phyloP scores from a whole-genome alignment of 2,329 filamentous ascomycete genomes.

The Fusarium paranaense region DNA sequence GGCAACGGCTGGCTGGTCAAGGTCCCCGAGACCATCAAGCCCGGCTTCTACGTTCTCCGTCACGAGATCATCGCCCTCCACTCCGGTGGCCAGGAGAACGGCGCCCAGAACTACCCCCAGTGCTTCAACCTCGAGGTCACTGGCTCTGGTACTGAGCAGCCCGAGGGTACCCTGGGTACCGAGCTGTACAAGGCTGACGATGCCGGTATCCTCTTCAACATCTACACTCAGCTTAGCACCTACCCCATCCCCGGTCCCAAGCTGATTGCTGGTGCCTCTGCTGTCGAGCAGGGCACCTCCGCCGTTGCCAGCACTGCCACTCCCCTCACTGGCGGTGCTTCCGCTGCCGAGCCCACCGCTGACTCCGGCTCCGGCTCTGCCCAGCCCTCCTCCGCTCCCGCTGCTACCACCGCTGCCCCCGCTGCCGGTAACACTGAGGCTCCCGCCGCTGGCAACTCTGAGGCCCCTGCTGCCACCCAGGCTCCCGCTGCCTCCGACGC shows the following conservation, averaged over 20 bases:
- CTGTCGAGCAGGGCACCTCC: conserved; percentile 35
- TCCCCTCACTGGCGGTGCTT: conserved; percentile 20
- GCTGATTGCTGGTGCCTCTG: conserved; percentile 37
- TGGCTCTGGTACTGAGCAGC: conserved; percentile 53
- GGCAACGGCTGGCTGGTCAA: conserved; percentile 50
- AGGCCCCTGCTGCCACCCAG: conserved; percentile 19
- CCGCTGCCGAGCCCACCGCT: conserved; percentile 16
- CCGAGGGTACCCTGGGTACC: conserved; percentile 48
- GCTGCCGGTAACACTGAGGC: conserved; percentile 12
- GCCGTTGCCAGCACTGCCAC: conserved; percentile 25
- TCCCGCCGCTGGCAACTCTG: conserved; percentile 5
- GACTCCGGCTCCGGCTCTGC: conserved; percentile 17
- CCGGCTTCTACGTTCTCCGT: conserved; percentile 61
- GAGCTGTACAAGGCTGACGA: conserved; percentile 48
- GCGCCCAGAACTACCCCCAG: conserved; percentile 37
- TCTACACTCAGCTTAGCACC: conserved; percentile 42
- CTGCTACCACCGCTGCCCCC: conserved; percentile 1
- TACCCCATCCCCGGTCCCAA: conserved; percentile 47
- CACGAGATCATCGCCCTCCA: conserved; percentile 66
- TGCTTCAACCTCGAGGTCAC: conserved; percentile 51
- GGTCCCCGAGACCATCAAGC: conserved; percentile 50
- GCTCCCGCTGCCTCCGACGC: conserved; percentile 4
- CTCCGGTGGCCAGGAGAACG: conserved; percentile 45
- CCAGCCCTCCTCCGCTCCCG: conserved; percentile 7
- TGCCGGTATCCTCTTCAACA: conserved; percentile 50